Conservation (phyloP, 2,329 filamentous ascomycete species). For the Corynespora cassiicola region DNA sequence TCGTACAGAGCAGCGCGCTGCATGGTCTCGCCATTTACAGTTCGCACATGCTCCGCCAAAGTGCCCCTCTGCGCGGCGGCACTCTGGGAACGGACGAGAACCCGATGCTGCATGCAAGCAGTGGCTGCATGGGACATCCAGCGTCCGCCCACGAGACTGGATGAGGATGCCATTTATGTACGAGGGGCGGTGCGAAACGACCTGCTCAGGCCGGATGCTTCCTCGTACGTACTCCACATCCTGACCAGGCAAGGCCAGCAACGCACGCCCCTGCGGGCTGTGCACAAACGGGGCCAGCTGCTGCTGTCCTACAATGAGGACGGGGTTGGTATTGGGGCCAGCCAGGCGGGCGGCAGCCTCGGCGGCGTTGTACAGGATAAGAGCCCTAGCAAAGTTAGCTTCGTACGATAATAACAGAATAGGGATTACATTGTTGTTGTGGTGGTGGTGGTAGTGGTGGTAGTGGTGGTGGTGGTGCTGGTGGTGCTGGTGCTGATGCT, state of each 20-base stretch:
- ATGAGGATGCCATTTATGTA: no score
- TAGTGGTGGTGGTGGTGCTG: no score
- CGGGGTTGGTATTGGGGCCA: slow-evolving; percentile 1
- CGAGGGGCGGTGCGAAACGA: slow-evolving; percentile 1
- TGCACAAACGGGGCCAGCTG: slow-evolving; percentile 2
- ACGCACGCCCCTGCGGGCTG: background rate
- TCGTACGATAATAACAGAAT: no score
- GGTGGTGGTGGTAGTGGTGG: no score
- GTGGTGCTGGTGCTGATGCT: no score
- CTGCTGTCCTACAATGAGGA: slow-evolving; percentile 6
- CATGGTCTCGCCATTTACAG: slow-evolving; percentile 5
- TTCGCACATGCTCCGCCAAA: slow-evolving; percentile 5
- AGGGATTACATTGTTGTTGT: no score
- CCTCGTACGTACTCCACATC: slow-evolving; percentile 7
- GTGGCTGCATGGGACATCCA: no score
- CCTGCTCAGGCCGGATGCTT: slow-evolving; percentile 1
- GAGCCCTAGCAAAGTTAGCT: no score
- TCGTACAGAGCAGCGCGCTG: slow-evolving; percentile 4
- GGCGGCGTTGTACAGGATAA: no score
- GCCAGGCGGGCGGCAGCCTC: slow-evolving; percentile 21
- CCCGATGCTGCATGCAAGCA: no score
- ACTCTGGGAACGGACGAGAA: slow-evolving; percentile 1
- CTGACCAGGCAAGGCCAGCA: slow-evolving; percentile 1
- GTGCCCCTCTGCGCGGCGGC: slow-evolving; percentile 1
- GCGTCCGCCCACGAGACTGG: no score